Base-by-base conservation (phyloP, 345 rosid genomes). In the Gossypium ekmanianum region DNA sequence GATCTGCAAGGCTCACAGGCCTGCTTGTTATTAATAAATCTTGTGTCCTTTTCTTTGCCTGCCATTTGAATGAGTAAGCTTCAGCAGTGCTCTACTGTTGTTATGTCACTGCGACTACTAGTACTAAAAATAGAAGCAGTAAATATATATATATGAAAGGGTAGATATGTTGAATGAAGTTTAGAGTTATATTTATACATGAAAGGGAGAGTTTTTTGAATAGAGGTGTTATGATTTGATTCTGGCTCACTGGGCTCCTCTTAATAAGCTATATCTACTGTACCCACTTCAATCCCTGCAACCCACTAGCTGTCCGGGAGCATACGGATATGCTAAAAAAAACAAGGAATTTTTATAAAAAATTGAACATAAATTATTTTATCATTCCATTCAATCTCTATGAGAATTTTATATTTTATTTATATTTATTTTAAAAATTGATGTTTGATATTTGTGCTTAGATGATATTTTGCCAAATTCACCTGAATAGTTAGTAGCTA, bases 1-100 rank as follows among this genome's bases (percentile, higher is more conserved):
- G 88, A 85, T 80, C 87, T 81, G 81, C 91, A 86, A 18, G 84
- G 84, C 26, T 86, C 79, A 74, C 90, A 85, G 11, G 78, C 80
- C 63, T 58, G 71, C 48, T 79, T 61, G 61, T 56, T 29, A 54
- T n/a, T 71, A 34, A n/a, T 47, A 7, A 39, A 44, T 55, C 47
- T 52, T 14, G 78, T 58, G 75, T 39, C 59, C n/a, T 61, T 68
- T 73, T 83, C 85, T 24, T 69, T 56, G 16, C 58, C 83, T 34
- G 77, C 80, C 87, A 78, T 82, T 9, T 56, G 64, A 41, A 14
- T 5, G 77, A 48, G 47, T 47, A n/a, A 18, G 54, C 44, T 24
- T 24, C 17, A 18, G 52, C 26, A 20, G n/a, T 14, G 39, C 26
- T 34, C 54, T 13, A 24, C 2, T 5, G 12, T 6, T 52, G 27